These are phyloP conservation scores for Epichloe scottii DNA, from an alignment of 2,329 filamentous ascomycete species.

Conservation along the genomic window DNA sequence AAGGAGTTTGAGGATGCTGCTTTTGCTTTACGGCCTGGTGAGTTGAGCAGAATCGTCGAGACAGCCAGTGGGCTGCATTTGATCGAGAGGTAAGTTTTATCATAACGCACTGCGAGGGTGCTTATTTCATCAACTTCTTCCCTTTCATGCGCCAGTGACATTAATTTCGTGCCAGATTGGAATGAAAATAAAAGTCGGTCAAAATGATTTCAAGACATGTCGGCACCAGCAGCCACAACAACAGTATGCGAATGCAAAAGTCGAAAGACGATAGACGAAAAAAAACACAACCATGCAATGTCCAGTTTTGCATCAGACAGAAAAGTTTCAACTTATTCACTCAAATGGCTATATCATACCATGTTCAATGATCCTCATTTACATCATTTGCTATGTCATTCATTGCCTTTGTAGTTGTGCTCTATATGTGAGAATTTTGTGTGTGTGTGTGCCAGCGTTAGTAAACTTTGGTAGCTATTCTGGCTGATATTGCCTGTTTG, in stretches of 20 bases:
- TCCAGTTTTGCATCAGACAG: background rate
- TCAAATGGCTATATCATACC: background rate
- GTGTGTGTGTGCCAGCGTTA: background rate
- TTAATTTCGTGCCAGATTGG: background rate
- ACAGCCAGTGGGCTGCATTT: slow-evolving; percentile 90
- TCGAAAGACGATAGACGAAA: background rate
- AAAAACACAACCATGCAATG: background rate
- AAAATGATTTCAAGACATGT: background rate
- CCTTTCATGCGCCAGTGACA: background rate
- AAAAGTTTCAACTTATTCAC: slow-evolving; percentile 1
- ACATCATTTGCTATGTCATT: background rate
- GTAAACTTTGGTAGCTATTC: background rate
- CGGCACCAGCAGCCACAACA: background rate
- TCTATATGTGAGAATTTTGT: background rate
- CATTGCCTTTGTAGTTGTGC: background rate
- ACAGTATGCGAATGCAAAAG: background rate
- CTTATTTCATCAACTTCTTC: background rate
- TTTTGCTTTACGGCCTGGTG: slow-evolving; percentile 75
- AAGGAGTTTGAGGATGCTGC: slow-evolving; percentile 96
- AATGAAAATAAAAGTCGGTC: background rate
- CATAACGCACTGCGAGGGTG: background rate
- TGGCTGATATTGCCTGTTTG: background rate
- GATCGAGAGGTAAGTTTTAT: slow-evolving; percentile 65
- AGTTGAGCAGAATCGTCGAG: slow-evolving; percentile 79
- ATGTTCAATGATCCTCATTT: background rate